These are phyloP conservation scores for Penicillium glabrum DNA, from an alignment of 2,329 filamentous ascomycete genomes.

Conservation along the genomic window DNA sequence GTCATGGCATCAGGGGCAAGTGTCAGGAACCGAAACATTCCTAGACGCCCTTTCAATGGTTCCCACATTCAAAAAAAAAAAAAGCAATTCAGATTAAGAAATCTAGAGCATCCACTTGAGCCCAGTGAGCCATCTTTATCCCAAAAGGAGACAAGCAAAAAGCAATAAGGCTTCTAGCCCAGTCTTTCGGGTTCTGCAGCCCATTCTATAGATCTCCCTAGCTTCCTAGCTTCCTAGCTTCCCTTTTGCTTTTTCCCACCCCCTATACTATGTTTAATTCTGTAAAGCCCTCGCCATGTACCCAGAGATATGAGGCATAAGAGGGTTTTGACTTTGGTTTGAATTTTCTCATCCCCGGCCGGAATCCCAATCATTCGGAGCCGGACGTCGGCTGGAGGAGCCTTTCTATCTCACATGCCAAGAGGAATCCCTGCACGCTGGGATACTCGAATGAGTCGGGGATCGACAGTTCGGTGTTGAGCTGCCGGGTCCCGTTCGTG, in stretches of 20 bases:
- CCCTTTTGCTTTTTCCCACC: neutral
- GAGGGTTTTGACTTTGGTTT: neutral
- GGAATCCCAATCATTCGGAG: conserved; percentile 22
- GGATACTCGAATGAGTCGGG: conserved; percentile 4
- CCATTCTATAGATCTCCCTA: neutral
- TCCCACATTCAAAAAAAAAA: neutral
- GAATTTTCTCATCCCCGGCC: conserved; percentile 5
- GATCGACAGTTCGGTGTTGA: conserved; percentile 15
- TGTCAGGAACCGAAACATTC: conserved; percentile 16
- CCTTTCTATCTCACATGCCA: conserved; percentile 21
- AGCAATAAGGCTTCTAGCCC: conserved; percentile 3
- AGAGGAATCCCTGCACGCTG: conserved; percentile 18
- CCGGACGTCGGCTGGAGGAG: conserved; percentile 17
- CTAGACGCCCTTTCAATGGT: neutral
- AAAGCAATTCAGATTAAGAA: neutral
- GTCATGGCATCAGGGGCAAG: conserved; percentile 8
- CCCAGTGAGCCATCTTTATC: neutral
- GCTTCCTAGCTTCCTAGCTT: neutral
- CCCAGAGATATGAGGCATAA: neutral
- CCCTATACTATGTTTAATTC: neutral
- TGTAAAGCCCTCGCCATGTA: neutral
- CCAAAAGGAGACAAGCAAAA: neutral
- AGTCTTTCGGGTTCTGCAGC: neutral
- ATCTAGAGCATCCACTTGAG: neutral
- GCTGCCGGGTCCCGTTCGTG: conserved; percentile 18